Conservation (phyloP, 495 filamentous ascomycete genomes). For the Penicillium goetzii region DNA sequence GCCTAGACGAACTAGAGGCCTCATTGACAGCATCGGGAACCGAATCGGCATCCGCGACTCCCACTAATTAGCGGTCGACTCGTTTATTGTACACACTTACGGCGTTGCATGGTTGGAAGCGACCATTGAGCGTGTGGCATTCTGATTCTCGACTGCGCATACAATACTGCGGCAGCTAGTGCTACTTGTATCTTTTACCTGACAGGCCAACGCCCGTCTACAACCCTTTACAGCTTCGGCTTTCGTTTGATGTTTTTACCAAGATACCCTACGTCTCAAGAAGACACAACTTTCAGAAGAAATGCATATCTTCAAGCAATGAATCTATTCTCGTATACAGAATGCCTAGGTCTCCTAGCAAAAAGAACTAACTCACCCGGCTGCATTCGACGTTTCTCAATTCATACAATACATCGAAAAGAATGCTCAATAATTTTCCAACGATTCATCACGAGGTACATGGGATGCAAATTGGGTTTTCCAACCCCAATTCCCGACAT, state of each 20-base stretch:
- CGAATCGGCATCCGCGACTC: slow-evolving; percentile 25
- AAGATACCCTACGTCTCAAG: slow-evolving; percentile 33
- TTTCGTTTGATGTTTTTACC: slow-evolving; percentile 18
- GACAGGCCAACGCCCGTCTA: background rate
- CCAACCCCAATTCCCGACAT: background rate
- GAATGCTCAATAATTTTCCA: slow-evolving; percentile 13
- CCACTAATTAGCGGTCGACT: slow-evolving; percentile 26
- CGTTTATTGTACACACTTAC: background rate
- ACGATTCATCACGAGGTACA: slow-evolving; percentile 15
- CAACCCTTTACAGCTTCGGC: background rate
- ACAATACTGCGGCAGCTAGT: background rate
- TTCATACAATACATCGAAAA: slow-evolving; percentile 26
- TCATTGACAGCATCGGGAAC: slow-evolving; percentile 41
- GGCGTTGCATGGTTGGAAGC: slow-evolving; percentile 13
- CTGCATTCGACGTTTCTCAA: slow-evolving; percentile 17
- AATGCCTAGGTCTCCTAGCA: background rate
- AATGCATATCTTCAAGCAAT: slow-evolving; percentile 1
- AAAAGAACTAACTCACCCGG: background rate
- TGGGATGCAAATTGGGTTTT: background rate
- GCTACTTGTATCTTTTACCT: background rate
- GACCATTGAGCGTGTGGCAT: slow-evolving; percentile 7
- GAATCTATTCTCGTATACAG: slow-evolving; percentile 12
- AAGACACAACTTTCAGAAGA: slow-evolving; percentile 8
- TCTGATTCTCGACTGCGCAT: background rate
- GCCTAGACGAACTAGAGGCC: slow-evolving; percentile 84